These are phyloP conservation scores for Plantago elongata DNA, from an alignment of 257 asterid species.

Conservation along the genomic window DNA sequence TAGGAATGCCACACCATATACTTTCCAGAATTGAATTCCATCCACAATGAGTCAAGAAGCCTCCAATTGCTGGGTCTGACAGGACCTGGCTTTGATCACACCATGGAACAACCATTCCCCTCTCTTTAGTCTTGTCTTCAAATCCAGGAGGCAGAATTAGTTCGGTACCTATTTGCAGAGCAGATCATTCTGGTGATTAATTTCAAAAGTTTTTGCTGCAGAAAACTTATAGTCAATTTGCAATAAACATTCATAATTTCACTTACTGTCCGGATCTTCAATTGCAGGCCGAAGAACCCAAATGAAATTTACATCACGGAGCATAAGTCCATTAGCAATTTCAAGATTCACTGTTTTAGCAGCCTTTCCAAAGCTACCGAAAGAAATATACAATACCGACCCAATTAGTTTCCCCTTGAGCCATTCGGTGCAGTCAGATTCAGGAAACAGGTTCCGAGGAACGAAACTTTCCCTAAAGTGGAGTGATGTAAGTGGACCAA, in stretches of 20 bases:
- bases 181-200: no score
- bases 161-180: no score
- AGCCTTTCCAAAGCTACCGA: slow-evolving; percentile 41
- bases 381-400: slow-evolving; percentile 56
- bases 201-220: no score
- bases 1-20: slow-evolving; percentile 39
- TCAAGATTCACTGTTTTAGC: slow-evolving; percentile 32
- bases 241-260: not conserved
- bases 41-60: slow-evolving; percentile 50
- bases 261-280: slow-evolving; percentile 11
- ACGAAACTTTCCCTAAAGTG: slow-evolving; percentile 1
- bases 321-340: slow-evolving; percentile 41
- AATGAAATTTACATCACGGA: slow-evolving; percentile 44
- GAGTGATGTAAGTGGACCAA: slow-evolving; percentile 49
- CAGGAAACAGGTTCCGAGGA: slow-evolving; percentile 35
- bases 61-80: slow-evolving; percentile 32
- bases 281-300: slow-evolving; percentile 58
- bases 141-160: slow-evolving; percentile 19
- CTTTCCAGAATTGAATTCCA: slow-evolving; percentile 53
- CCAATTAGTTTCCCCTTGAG: slow-evolving; percentile 36
- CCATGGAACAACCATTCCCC: slow-evolving; percentile 44
- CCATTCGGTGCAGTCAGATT: slow-evolving; percentile 45
- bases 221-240: no score
- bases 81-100: slow-evolving; percentile 31
- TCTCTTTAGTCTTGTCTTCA: no score